These are phyloP conservation scores for Phaseolus coccineus DNA, from an alignment of 331 rosid species.

Conservation along the genomic window DNA sequence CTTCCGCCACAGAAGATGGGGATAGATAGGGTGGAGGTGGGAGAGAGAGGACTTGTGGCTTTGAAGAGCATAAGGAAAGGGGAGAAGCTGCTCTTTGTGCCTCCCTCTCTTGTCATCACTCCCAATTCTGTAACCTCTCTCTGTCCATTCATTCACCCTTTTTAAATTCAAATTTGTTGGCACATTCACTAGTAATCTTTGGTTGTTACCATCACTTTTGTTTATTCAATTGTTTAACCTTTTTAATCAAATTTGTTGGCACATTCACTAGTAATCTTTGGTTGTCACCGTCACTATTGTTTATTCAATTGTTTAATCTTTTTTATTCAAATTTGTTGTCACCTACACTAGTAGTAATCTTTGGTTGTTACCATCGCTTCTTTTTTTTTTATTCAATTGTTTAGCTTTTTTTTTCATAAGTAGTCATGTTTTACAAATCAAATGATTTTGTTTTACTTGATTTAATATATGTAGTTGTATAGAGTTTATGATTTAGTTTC, in stretches of 20 bases:
- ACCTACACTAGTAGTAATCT: neutral
- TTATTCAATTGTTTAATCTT: neutral
- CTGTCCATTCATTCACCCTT: neutral
- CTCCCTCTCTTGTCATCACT: slow-evolving; percentile 76
- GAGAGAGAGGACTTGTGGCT: slow-evolving; percentile 95
- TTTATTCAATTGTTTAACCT: neutral
- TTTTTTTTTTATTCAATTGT: slow-evolving; percentile 3
- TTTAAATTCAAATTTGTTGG: neutral
- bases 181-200: neutral
- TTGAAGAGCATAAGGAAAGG: slow-evolving; percentile 89
- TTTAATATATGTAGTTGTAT: too few relatives aligned
- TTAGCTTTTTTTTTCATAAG: neutral
- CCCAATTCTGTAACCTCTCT: slow-evolving; percentile 65
- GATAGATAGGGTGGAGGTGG: slow-evolving; percentile 77
- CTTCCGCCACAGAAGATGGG: slow-evolving; percentile 96
- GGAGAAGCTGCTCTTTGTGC: slow-evolving; percentile 91
- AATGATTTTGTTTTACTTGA: too few relatives aligned
- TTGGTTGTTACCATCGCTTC: neutral
- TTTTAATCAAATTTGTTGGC: neutral
- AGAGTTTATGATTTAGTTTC: too few relatives aligned
- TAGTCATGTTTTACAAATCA: neutral
- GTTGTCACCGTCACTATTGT: neutral
- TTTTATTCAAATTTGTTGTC: neutral
- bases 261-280: neutral
- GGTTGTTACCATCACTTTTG: neutral